These are phyloP conservation scores for Chlorella sorokiniana DNA, from an alignment of 139 green algal species.

Conservation along the genomic window DNA sequence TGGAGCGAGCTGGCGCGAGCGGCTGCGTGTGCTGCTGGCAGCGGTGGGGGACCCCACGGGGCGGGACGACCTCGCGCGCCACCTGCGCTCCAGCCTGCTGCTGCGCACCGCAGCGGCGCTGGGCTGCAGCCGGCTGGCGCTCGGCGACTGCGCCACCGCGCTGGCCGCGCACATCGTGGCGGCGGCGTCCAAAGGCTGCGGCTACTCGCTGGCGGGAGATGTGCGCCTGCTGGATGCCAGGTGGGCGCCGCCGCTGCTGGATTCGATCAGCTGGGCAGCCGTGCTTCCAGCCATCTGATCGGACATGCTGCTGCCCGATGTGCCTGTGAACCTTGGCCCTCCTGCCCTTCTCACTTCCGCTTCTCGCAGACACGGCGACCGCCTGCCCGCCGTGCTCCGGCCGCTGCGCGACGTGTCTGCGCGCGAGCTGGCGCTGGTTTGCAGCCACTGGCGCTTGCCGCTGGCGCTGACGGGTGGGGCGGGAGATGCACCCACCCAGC, in stretches of 20 bases:
- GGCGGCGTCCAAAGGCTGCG: slow-evolving; percentile 71
- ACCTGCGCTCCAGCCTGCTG: slow-evolving; percentile 64
- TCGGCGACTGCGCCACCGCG: slow-evolving; percentile 54
- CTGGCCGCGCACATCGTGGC: slow-evolving; percentile 63
- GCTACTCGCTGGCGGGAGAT: slow-evolving; percentile 64
- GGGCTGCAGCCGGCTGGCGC: slow-evolving; percentile 60
- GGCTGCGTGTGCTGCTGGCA: slow-evolving; percentile 27
- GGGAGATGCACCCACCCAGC: too few relatives aligned
- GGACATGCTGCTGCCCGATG: neutral
- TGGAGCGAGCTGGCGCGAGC: neutral
- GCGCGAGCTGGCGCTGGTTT: slow-evolving; percentile 25
- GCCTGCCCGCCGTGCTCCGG: slow-evolving; percentile 25
- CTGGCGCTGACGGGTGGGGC: neutral
- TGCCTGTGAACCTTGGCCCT: neutral
- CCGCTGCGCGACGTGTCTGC: slow-evolving; percentile 28
- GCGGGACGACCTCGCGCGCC: slow-evolving; percentile 64
- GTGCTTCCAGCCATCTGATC: too few relatives aligned
- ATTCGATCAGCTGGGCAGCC: neutral
- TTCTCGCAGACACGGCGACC: slow-evolving; percentile 6
- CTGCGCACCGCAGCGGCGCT: slow-evolving; percentile 32
- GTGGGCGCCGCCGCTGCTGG: neutral
- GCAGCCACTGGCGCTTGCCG: slow-evolving; percentile 14
- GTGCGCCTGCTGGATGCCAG: slow-evolving; percentile 66
- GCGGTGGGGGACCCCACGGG: slow-evolving; percentile 68
- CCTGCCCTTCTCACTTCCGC: neutral